Conservation (phyloP, 2,329 filamentous ascomycete species). For the Coleophoma eucalyptorum region DNA sequence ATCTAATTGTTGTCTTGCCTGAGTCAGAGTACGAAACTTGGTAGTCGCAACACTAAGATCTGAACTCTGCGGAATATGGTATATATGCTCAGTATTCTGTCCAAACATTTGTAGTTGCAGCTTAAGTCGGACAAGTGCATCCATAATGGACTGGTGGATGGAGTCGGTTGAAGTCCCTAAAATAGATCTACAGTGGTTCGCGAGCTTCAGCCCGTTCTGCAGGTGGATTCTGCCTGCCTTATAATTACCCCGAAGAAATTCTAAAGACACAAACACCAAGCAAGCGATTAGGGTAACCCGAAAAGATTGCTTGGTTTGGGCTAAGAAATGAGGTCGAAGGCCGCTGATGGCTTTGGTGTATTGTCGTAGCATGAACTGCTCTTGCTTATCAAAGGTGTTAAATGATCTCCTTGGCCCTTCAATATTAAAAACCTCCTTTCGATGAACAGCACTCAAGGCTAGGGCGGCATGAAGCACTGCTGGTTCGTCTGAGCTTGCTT, state of each 20-base stretch:
- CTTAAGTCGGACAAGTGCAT: constrained; percentile 32
- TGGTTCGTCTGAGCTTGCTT: constrained; percentile 29
- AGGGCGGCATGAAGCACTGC: constrained; percentile 33
- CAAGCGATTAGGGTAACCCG: constrained; percentile 38
- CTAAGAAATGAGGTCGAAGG: constrained; percentile 32
- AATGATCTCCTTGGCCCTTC: constrained; percentile 18
- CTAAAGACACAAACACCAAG: constrained; percentile 47
- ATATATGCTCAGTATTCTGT: constrained; percentile 12
- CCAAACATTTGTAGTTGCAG: constrained; percentile 26
- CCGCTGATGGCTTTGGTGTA: constrained; percentile 46
- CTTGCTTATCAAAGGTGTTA: constrained; percentile 13
- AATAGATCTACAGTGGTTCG: neutral
- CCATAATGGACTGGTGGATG: constrained; percentile 38
- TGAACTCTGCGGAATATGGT: constrained; percentile 8
- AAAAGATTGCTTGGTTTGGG: constrained; percentile 24
- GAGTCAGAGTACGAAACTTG: constrained; percentile 16
- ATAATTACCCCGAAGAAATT: constrained; percentile 44
- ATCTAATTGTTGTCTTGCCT: constrained; percentile 17
- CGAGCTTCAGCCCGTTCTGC: constrained; percentile 36
- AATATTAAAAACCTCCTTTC: constrained; percentile 20
- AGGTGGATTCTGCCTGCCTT: constrained; percentile 35
- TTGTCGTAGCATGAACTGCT: constrained; percentile 36
- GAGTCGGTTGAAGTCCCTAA: constrained; percentile 18
- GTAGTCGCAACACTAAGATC: constrained; percentile 6
- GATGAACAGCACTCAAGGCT: constrained; percentile 37